Evolutionary conservation across 2,329 filamentous ascomycete species (phyloP).

Genomic region (Metarhizium rileyi): DNA sequence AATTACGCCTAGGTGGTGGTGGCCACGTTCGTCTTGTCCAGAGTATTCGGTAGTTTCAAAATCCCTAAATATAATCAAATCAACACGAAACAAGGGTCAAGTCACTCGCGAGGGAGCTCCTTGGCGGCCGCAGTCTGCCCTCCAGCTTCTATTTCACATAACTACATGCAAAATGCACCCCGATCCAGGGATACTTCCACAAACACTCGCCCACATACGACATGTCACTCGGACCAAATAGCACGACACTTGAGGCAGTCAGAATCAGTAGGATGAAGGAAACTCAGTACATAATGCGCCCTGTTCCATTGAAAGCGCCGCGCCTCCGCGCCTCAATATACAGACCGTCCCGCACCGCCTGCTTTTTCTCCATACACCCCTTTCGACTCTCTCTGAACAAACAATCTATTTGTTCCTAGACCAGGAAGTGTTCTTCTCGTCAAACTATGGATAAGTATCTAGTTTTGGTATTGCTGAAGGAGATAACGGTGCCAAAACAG

Average conservation of each 20-base stretch:
- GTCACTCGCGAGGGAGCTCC: no score
- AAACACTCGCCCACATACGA: no score
- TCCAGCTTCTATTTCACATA: no score
- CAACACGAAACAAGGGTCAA: not conserved
- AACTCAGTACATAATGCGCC: not conserved
- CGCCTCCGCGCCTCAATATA: conserved; percentile 7
- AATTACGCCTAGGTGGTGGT: not conserved
- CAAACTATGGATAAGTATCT: not conserved
- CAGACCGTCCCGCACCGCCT: not conserved
- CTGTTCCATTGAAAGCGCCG: conserved; percentile 5
- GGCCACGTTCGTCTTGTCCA: not conserved
- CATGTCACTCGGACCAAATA: no score
- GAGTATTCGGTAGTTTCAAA: not conserved
- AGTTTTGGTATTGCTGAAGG: not conserved
- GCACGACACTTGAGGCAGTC: not conserved
- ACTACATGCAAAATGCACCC: no score
- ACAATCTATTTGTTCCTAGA: not conserved
- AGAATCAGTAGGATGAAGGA: not conserved
- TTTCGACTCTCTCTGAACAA: not conserved
- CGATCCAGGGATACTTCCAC: no score
- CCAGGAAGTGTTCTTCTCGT: not conserved
- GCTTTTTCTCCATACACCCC: not conserved
- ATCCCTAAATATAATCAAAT: not conserved
- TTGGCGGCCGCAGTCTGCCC: no score
- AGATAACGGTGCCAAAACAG: not conserved